phyloP scores from a whole-genome alignment of 73 alveolate species.

The Tetrahymena elliotti region DNA sequence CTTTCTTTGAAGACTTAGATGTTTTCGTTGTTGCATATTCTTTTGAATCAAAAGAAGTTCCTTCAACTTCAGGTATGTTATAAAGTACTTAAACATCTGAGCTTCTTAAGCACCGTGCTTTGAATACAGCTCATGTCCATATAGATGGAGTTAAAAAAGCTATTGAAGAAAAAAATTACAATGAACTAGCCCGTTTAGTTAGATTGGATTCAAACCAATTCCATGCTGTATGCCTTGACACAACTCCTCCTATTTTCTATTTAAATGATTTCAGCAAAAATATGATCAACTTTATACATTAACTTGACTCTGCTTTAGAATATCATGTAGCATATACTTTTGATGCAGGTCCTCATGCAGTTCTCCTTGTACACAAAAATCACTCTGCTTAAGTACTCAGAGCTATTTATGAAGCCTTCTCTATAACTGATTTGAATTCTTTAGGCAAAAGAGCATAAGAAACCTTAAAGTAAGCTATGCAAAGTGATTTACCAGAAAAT shows the following conservation, averaged over 20 bases:
- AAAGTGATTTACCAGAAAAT: neutral
- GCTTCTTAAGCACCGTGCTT: constrained; percentile 32
- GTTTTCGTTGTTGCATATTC: constrained; percentile 25
- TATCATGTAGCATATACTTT: constrained; percentile 15
- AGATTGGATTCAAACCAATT: constrained; percentile 27
- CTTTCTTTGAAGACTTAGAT: constrained; percentile 54
- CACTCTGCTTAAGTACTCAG: neutral
- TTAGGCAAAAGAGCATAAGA: neutral
- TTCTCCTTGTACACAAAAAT: constrained; percentile 10
- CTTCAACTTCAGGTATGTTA: constrained; percentile 87
- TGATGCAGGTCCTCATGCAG: constrained; percentile 44
- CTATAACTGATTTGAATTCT: neutral
- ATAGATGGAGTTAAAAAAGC: constrained; percentile 53
- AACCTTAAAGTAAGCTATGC: neutral
- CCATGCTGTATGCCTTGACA: constrained; percentile 65
- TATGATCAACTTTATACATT: constrained; percentile 19
- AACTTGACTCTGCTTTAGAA: neutral
- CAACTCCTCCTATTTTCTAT: constrained; percentile 59
- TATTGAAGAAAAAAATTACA: constrained; percentile 55
- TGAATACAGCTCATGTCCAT: constrained; percentile 51
- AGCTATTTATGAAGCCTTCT: neutral
- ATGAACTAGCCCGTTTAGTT: constrained; percentile 19
- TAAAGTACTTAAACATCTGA: constrained; percentile 70
- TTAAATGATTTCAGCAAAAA: constrained; percentile 53
- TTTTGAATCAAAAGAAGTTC: constrained; percentile 55